A percentile compares a stretch with the other conserved stretches of the same genome.
Conservation (phyloP, 2,329 filamentous ascomycete species). For the Neocucurbitaria cava region DNA sequence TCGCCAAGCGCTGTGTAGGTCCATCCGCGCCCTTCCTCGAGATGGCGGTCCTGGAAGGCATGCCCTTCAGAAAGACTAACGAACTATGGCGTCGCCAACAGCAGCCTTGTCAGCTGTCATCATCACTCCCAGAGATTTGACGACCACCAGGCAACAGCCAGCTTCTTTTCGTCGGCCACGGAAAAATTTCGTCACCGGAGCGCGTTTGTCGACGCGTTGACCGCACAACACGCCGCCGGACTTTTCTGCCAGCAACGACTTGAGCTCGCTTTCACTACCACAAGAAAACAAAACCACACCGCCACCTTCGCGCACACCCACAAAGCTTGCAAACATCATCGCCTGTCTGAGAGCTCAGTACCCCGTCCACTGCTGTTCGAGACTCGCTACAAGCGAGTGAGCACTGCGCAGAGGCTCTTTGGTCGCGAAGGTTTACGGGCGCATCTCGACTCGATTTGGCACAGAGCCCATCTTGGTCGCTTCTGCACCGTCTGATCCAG, state of each 20-base stretch:
- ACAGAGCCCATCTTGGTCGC: slow-evolving; percentile 2
- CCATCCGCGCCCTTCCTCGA: slow-evolving; percentile 31
- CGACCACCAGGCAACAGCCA: slow-evolving; percentile 5
- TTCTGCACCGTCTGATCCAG: not conserved
- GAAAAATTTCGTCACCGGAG: slow-evolving; percentile 14
- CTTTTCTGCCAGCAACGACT: slow-evolving; percentile 29
- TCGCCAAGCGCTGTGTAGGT: slow-evolving; percentile 41
- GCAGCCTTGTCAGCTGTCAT: slow-evolving; percentile 21
- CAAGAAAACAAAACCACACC: slow-evolving; percentile 4
- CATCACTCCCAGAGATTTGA: slow-evolving; percentile 15
- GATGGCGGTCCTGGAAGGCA: slow-evolving; percentile 37
- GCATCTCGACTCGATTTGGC: slow-evolving; percentile 2
- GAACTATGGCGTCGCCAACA: slow-evolving; percentile 30
- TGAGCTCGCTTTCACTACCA: slow-evolving; percentile 3
- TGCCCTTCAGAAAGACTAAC: slow-evolving; percentile 42
- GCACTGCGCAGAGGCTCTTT: not conserved
- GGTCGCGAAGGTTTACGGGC: not conserved
- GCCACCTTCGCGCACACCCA: not conserved
- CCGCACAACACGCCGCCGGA: slow-evolving; percentile 26
- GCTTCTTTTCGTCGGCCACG: slow-evolving; percentile 9
- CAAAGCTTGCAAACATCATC: not conserved
- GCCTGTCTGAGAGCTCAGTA: not conserved
- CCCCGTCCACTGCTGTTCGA: not conserved
- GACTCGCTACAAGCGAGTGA: not conserved
- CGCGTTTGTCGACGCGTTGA: slow-evolving; percentile 17